Evolutionary conservation across 805 yeast species (phyloP), one percentile per base, ranked within the genome.

Genomic region (Candida silvatica): DNA sequence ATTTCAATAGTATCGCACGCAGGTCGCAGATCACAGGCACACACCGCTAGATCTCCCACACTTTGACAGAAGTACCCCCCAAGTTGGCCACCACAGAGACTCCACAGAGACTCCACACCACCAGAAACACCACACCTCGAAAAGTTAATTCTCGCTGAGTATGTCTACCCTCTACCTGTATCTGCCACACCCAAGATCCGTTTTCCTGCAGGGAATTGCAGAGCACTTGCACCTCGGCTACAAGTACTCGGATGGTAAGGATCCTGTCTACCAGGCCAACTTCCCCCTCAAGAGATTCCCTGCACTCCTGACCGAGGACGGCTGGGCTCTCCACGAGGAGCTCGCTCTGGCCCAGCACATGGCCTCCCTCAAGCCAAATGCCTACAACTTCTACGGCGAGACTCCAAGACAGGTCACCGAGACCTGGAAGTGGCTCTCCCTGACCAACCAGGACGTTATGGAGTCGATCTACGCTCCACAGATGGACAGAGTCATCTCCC

Each of bases 381-480:
- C n/a, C n/a, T 36, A 44, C 23, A 22, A 22, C 23, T 64, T 71
- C 36, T 46, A 32, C 28, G 95, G 95, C 47, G 67, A 70, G 52
- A 67, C 67, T 57, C 62, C 66, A 45, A 59, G 63, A 42, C 84
- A 81, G 49, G 66, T 71, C 50, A 82, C 79, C 38, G 59, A 59
- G 50, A 66, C 83, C 49, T 56, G 84, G 49, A 74, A 67, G 63
- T 87, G 94, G 95, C 51, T 75, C 56, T 81, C 94, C 2, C 62
- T 80, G 44, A 63, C 79, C 56, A 85, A 78, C 71, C 50, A 69
- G 45, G 95, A 88, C 25, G n/a, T 38, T 18, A 29, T 31, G 4
- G n/a, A n/a, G n/a, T n/a, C n/a, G n/a, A n/a, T n/a, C n/a, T n/a
- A n/a, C n/a, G n/a, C n/a, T n/a, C n/a, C 50, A n/a, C 46, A 44